Evolutionary conservation across 2,329 filamentous ascomycete species (phyloP).

Genomic region (Grosmannia penicillata): DNA sequence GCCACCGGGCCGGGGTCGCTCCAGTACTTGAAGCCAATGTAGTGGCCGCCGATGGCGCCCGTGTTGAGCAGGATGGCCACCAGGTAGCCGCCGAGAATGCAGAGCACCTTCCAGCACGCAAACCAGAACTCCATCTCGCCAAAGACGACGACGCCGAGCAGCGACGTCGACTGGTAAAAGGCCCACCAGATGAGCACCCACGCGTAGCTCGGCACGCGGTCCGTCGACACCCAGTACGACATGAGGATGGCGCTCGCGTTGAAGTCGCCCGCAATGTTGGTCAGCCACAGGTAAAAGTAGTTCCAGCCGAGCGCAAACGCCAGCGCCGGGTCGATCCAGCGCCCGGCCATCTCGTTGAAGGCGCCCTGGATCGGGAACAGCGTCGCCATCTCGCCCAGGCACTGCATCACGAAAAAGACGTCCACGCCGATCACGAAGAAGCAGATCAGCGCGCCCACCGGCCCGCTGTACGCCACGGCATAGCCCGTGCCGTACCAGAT

Average conservation of each 20-base stretch:
- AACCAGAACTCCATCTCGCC: conserved; percentile 31
- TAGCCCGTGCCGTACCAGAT: conserved; percentile 14
- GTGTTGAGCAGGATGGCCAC: conserved; percentile 32
- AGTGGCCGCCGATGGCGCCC: conserved; percentile 13
- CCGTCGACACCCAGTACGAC: conserved; percentile 26
- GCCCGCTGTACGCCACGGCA: conserved; percentile 17
- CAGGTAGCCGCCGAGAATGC: conserved; percentile 25
- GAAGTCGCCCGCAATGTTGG: conserved; percentile 15
- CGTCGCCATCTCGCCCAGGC: conserved; percentile 41
- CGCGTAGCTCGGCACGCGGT: conserved; percentile 24
- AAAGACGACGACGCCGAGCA: conserved; percentile 24
- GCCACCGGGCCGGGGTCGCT: conserved; percentile 38
- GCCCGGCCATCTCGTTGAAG: conserved; percentile 36
- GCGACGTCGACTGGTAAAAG: conserved; percentile 18
- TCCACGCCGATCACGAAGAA: conserved; percentile 16
- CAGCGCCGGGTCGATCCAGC: conserved; percentile 41
- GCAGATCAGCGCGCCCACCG: conserved; percentile 17
- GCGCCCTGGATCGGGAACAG: conserved; percentile 38
- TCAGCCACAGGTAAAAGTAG: conserved; percentile 30
- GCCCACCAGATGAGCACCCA: conserved; percentile 22
- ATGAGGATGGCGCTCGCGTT: conserved; percentile 19
- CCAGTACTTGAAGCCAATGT: conserved; percentile 8
- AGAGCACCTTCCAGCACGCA: conserved; percentile 23
- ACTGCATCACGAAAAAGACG: conserved; percentile 17
- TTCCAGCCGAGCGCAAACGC: conserved; percentile 39